Base-by-base conservation (phyloP, 345 rosid species). In the Euphorbia tirucalli region DNA sequence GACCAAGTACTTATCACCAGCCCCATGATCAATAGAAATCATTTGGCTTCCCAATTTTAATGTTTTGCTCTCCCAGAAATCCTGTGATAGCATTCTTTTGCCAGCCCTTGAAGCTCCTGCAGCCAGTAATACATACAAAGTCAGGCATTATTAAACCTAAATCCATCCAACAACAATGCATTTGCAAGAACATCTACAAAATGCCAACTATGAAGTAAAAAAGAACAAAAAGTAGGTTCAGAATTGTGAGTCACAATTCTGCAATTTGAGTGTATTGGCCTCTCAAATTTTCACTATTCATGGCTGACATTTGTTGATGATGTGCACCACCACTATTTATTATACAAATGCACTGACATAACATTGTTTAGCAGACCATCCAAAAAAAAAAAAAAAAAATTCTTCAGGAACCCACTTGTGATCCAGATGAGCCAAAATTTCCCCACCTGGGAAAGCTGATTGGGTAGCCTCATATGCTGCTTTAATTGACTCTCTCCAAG, bases 41-140 rank as follows among this genome's bases (percentile, higher is more conserved):
- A 19, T 39, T 60, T 4, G 77, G 68, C 66, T 74, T 74, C 52
- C 68, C 77, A 50, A 74, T 61, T 62, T 60, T 74, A 15, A 94
- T 85, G 66, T 81, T 85, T 81, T 73, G 81, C 76, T 90, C 95
- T 16, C 75, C 81, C 49, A 89, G 80, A 79, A 83, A 95, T 54
- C 71, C 87, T 37, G 76, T 83, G 63, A 94, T 85, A 27, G 92
- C 96, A 79, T 78, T 88, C 76, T 78, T 94, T 87, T 92, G 97
- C 99, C 97, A 88, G 63, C 97, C 64, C 81, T 94, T 92, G 77
- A 90, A 94, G 78, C 98, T 94, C 89, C 95, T 94, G 85, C 66
- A 70, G 73, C 19, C 61, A 63, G 6, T 22, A 27, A 46, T 59
- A 66, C n/a, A 56, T 21, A 48, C 71, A 13, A 55, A 28, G 39